Percentiles rank a stretch among this genome's conserved stretches.
phyloP scores from a whole-genome alignment of 208 protist genomes.

The Tritrichomonas musculus region DNA sequence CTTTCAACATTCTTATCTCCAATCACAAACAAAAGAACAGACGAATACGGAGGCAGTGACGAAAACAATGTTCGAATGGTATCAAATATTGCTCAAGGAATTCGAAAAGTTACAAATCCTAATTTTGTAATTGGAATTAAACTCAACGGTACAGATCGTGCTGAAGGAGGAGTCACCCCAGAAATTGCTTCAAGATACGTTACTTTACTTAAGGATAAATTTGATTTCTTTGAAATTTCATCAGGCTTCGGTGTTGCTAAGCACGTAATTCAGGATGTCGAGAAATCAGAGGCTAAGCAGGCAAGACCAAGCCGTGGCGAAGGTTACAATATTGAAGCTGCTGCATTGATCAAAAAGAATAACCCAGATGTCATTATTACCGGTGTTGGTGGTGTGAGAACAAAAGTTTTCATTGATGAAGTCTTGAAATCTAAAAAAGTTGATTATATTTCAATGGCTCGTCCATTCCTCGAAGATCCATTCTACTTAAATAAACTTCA shows the following conservation, averaged over 20 bases:
- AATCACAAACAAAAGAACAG: background rate
- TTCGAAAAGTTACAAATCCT: background rate
- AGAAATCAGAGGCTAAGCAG: background rate
- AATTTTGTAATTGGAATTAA: background rate
- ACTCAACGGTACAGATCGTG: background rate
- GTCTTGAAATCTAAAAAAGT: background rate
- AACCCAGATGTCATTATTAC: background rate
- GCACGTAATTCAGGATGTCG: background rate
- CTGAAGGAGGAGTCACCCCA: background rate
- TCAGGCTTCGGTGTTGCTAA: background rate
- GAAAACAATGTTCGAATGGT: background rate
- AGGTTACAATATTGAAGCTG: background rate
- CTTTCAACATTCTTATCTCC: background rate
- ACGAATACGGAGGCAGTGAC: background rate
- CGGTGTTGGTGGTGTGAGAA: background rate
- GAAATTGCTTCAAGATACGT: background rate
- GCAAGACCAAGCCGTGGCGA: background rate
- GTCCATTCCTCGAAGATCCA: constrained; percentile 3
- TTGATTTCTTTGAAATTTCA: constrained; percentile 10
- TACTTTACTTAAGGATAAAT: background rate
- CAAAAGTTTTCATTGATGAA: background rate
- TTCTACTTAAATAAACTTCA: background rate
- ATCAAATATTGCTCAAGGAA: background rate
- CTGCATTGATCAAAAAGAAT: background rate
- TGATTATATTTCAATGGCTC: background rate